Conservation (phyloP, 1,284 basidiomycete genomes). For the Pseudozyma hubeiensis region DNA sequence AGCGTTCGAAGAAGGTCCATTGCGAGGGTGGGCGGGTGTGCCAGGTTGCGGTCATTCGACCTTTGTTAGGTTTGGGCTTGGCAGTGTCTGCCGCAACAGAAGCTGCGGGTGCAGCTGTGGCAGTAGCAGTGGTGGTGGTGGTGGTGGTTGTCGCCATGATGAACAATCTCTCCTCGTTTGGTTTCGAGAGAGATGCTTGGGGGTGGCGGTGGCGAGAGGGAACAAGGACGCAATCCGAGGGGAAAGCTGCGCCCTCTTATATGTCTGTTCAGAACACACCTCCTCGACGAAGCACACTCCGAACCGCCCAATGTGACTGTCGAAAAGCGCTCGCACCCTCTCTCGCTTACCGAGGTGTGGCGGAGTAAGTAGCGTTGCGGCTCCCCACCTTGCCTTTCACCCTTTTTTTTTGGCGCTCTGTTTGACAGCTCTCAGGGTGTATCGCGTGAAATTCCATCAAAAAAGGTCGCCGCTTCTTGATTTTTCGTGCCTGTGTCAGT, state of each 20-base stretch:
- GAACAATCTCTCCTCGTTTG: too few relatives aligned
- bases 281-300: too few relatives aligned
- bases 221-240: too few relatives aligned
- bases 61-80: conserved; percentile 8
- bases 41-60: conserved; percentile 29
- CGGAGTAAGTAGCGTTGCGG: too few relatives aligned
- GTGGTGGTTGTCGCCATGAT: too few relatives aligned
- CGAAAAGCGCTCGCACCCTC: too few relatives aligned
- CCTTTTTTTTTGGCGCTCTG: background rate
- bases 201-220: too few relatives aligned
- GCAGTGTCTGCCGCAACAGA: background rate
- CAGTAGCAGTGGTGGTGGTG: conserved; percentile 5
- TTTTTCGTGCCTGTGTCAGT: background rate
- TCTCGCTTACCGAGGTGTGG: too few relatives aligned
- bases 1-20: conserved; percentile 15
- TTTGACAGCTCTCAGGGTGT: conserved; percentile 3
- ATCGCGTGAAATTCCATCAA: conserved; percentile 8
- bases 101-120: conserved; percentile 1
- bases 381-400: background rate
- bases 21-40: conserved; percentile 14
- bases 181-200: too few relatives aligned
- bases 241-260: too few relatives aligned
- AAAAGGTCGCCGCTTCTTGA: background rate
- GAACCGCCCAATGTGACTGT: too few relatives aligned
- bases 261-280: too few relatives aligned